A percentile compares a stretch with the other conserved stretches of the same genome.
Evolutionary conservation across 129 eudicot genomes (phyloP).

Genomic region (Dittrichia graveolens): DNA sequence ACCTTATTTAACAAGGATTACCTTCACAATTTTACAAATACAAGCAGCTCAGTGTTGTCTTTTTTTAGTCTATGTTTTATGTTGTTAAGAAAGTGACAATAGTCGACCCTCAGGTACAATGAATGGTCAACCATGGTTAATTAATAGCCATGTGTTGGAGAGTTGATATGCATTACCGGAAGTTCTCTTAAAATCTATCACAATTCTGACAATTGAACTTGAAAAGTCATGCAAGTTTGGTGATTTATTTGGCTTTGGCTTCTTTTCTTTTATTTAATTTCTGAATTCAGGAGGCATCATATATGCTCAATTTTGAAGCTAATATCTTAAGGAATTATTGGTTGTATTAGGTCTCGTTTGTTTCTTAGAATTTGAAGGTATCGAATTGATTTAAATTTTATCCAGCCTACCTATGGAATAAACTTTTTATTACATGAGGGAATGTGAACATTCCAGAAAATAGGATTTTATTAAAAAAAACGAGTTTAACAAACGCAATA

Average conservation of each 20-base stretch:
- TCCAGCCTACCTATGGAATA: too few species aligned
- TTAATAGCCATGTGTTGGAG: slow-evolving; percentile 33
- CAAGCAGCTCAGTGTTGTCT: slow-evolving; percentile 11
- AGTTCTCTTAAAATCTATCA: slow-evolving; percentile 4
- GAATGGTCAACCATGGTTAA: slow-evolving; percentile 32
- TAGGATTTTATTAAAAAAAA: too few species aligned
- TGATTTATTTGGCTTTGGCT: not conserved
- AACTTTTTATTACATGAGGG: too few species aligned
- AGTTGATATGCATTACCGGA: slow-evolving; percentile 17
- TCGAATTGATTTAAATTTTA: too few species aligned
- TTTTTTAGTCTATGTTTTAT: not conserved
- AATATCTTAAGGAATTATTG: not conserved
- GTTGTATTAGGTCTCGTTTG: too few species aligned
- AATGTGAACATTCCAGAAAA: too few species aligned
- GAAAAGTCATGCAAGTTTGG: slow-evolving; percentile 9
- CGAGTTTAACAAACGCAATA: too few species aligned
- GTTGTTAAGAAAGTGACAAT: not conserved
- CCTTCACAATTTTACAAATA: slow-evolving; percentile 12
- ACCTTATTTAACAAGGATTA: slow-evolving; percentile 10
- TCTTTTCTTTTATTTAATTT: not conserved
- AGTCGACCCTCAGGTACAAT: not conserved
- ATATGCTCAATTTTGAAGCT: not conserved
- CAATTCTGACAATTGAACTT: slow-evolving; percentile 10
- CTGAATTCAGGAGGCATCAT: not conserved
- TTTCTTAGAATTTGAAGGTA: too few species aligned